Conservation (phyloP, 2,329 filamentous ascomycete genomes). For the Elsinoe necatrix region DNA sequence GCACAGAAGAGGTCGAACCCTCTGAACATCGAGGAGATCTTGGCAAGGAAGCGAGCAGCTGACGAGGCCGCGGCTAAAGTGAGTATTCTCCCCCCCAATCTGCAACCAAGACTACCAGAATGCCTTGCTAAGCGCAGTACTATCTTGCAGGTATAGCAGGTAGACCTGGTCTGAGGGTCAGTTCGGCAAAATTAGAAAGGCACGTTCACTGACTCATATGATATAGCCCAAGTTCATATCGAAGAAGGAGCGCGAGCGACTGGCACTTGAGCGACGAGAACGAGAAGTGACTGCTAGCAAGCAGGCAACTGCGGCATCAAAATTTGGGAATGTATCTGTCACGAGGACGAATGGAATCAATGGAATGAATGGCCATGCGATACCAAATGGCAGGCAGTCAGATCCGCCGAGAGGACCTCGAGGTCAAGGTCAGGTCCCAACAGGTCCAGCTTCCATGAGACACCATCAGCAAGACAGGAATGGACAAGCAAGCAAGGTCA, state of each 20-base stretch:
- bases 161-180: background rate
- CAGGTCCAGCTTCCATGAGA: background rate
- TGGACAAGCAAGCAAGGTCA: constrained; percentile 27
- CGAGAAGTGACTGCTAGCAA: constrained; percentile 62
- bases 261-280: constrained; percentile 68
- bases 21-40: constrained; percentile 75
- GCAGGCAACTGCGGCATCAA: constrained; percentile 24
- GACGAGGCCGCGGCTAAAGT: constrained; percentile 71
- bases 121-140: constrained; percentile 8
- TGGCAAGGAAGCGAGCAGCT: constrained; percentile 76
- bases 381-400: background rate
- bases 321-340: constrained; percentile 12
- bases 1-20: constrained; percentile 40
- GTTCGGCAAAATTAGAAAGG: background rate
- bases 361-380: background rate
- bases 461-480: constrained; percentile 9
- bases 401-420: constrained; percentile 3
- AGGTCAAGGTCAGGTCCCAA: constrained; percentile 13
- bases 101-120: constrained; percentile 32
- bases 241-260: constrained; percentile 69
- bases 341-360: constrained; percentile 16
- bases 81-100: background rate
- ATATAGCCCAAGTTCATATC: constrained; percentile 70
- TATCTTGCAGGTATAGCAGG: constrained; percentile 6
- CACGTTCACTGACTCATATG: constrained; percentile 16